These are phyloP conservation scores for Xylaria sp. DNA, from an alignment of 2,329 filamentous ascomycete genomes.

Conservation along the genomic window DNA sequence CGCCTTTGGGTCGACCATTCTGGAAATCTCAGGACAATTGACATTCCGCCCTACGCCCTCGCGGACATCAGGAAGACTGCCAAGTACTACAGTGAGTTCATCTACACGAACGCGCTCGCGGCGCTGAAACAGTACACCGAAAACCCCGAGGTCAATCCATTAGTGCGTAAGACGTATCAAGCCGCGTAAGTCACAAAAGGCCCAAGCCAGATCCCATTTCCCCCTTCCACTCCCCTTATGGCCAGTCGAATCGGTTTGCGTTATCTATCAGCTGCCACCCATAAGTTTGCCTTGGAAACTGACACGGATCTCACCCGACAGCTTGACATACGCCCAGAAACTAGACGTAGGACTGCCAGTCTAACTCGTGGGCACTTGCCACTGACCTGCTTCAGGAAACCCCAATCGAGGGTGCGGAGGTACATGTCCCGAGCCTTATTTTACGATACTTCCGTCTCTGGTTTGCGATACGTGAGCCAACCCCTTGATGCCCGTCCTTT, in stretches of 20 bases:
- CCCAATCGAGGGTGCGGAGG: slow-evolving; percentile 28
- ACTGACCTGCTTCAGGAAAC: slow-evolving; percentile 9
- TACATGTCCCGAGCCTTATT: slow-evolving; percentile 40
- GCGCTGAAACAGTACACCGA: slow-evolving; percentile 36
- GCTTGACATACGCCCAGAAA: slow-evolving; percentile 4
- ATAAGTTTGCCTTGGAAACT: not conserved
- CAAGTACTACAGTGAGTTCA: slow-evolving; percentile 40
- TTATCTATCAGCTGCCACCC: not conserved
- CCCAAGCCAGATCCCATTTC: not conserved
- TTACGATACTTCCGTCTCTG: slow-evolving; percentile 47
- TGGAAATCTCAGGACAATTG: slow-evolving; percentile 30
- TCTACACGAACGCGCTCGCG: slow-evolving; percentile 35
- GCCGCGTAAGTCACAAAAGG: slow-evolving; percentile 31
- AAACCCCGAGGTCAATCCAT: slow-evolving; percentile 19
- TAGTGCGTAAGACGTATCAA: slow-evolving; percentile 38
- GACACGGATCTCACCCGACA: slow-evolving; percentile 1
- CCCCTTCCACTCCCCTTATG: not conserved
- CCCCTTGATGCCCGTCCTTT: not conserved
- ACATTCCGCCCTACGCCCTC: slow-evolving; percentile 46
- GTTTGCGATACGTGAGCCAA: slow-evolving; percentile 50
- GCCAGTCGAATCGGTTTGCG: slow-evolving; percentile 11
- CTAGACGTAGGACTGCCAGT: slow-evolving; percentile 6
- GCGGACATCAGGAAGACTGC: slow-evolving; percentile 41
- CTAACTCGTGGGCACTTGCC: not conserved
- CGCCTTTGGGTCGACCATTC: slow-evolving; percentile 44